Evolutionary conservation across 306 rosid species (phyloP).

Genomic region (Lagenaria siceraria): DNA sequence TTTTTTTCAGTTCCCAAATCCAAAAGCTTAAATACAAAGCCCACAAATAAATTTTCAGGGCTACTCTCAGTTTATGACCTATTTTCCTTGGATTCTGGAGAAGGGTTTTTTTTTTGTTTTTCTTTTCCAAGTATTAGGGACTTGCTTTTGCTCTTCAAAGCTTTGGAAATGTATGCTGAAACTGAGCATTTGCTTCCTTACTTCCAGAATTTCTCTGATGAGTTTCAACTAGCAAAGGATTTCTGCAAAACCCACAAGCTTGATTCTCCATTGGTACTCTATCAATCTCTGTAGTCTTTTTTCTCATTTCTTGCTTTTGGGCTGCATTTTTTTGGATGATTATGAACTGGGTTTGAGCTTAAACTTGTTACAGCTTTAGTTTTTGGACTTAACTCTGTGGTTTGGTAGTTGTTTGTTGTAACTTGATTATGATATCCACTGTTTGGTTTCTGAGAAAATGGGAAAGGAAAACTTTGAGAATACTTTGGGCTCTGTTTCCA

Average conservation of each 20-base stretch:
- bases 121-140: neutral
- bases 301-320: neutral
- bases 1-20: neutral
- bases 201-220: slow-evolving; percentile 52
- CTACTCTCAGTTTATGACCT: neutral
- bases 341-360: neutral
- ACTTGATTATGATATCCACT: neutral
- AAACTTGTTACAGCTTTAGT: neutral
- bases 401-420: neutral
- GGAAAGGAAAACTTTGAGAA: neutral
- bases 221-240: slow-evolving; percentile 68
- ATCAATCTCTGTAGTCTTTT: neutral
- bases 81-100: neutral
- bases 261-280: slow-evolving; percentile 46
- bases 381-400: neutral
- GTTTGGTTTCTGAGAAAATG: slow-evolving; percentile 1
- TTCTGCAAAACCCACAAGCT: slow-evolving; percentile 53
- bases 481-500: neutral
- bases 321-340: neutral
- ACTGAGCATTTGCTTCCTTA: slow-evolving; percentile 55
- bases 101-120: neutral
- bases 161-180: slow-evolving; percentile 73
- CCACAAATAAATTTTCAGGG: neutral
- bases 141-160: neutral
- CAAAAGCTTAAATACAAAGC: neutral